Conservation (phyloP, 805 yeast genomes). For the Peterozyma toletana region DNA sequence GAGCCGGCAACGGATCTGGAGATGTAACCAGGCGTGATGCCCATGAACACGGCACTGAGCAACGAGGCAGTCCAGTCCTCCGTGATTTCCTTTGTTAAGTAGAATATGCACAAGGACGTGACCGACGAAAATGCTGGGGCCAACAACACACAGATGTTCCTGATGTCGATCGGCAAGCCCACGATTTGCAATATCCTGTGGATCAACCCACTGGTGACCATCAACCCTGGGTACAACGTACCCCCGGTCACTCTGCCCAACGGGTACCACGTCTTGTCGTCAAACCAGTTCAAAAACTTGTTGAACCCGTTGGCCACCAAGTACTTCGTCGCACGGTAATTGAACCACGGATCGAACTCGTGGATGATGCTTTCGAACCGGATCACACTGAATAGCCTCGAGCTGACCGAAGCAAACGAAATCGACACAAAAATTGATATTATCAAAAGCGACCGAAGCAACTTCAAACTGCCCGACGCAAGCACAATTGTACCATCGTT, state of each 20-base stretch:
- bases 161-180: slow-evolving; percentile 84
- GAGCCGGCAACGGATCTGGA: slow-evolving; percentile 98
- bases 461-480: slow-evolving; percentile 8
- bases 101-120: slow-evolving; percentile 85
- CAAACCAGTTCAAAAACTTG: slow-evolving; percentile 96
- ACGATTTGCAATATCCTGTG: slow-evolving; percentile 63
- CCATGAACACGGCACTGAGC: slow-evolving; percentile 89
- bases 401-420: slow-evolving; percentile 87
- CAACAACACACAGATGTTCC: slow-evolving; percentile 90
- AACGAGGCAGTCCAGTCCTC: slow-evolving; percentile 73
- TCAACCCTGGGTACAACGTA: slow-evolving; percentile 93
- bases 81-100: slow-evolving; percentile 85
- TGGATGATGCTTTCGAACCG: slow-evolving; percentile 95
- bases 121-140: slow-evolving; percentile 96
- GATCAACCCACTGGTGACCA: slow-evolving; percentile 94
- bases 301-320: slow-evolving; percentile 77
- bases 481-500: slow-evolving; percentile 6
- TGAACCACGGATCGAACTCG: slow-evolving; percentile 97
- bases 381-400: slow-evolving; percentile 92
- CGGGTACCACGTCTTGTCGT: slow-evolving; percentile 98
- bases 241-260: slow-evolving; percentile 99
- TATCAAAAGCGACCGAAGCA: slow-evolving; percentile 39
- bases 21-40: slow-evolving; percentile 97
- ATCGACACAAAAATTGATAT: slow-evolving; percentile 65
- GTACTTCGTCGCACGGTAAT: slow-evolving; percentile 92